Base-by-base conservation (phyloP, 2,329 filamentous ascomycete genomes). In the Chrysoporthe cubensis region DNA sequence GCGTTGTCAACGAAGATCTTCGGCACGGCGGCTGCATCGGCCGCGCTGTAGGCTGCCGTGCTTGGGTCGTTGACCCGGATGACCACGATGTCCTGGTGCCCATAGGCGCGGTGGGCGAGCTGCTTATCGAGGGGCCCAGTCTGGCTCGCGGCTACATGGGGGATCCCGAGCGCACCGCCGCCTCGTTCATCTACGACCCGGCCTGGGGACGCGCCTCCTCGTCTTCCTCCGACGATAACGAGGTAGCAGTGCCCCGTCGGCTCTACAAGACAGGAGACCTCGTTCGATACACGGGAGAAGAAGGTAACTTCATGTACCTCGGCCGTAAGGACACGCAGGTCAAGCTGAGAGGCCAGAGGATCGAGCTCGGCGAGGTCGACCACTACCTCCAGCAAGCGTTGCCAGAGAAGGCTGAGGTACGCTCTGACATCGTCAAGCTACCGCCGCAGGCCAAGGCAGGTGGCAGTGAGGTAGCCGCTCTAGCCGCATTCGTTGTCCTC, bases 321-420 rank as follows among this genome's bases (percentile, higher is more conserved):
- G 88, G 88, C 18, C 83, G 90, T 60, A 89, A 89, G 71, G 90
- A 92, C 72, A 85, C 85, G 4, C 90, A 92, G 75, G 85, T 92
- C 64, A 92, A 92, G 77, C 78, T 92, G 9, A 84, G 87, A 21
- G 91, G 91, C 40, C 89, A 87, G 71, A 80, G 89, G 65, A 84
- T 90, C 63, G 91, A 89, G 76, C 80, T 89, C 21, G 81, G 82
- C 1, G 84, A 86, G 71, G 83, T 86, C n/a, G 84, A 85, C 70
- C 81, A 83, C 65, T 80, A 85, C 68, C 80, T 85, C 66, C 77
- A 78, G 13, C 76, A 78, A n/a, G 1, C 43, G 43, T 4, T 13
- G 43, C 6, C 11, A 11, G 43, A 13, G 43, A 11, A 4, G 7
- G 11, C 11, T 11, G 11, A 44, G 6, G 43, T 44, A 16, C 43